Percentiles rank a stretch among this genome's conserved stretches.
phyloP scores from a whole-genome alignment of 257 asterid genomes.

The Solanum chilense region DNA sequence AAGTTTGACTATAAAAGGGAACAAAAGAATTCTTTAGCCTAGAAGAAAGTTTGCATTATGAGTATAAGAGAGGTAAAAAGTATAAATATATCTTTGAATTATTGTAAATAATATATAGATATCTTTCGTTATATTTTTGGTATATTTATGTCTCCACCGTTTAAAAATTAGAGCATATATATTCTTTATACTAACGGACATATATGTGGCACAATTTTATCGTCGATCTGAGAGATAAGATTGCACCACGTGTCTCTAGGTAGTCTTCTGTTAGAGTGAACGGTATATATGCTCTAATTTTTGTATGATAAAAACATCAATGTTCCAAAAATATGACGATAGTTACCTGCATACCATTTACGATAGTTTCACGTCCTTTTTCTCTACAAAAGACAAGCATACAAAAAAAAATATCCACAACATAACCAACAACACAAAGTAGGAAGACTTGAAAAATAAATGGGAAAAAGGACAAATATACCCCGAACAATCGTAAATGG shows the following conservation, averaged over 20 bases:
- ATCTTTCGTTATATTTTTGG: accelerated
- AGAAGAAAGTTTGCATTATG: not conserved
- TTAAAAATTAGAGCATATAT: no score
- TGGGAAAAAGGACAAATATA: no score
- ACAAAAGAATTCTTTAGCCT: not conserved
- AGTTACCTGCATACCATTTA: accelerated
- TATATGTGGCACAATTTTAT: no score
- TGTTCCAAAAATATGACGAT: accelerated
- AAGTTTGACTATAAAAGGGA: not conserved
- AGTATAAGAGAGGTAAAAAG: not conserved
- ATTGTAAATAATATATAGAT: no score
- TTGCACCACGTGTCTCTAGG: no score
- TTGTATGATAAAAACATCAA: accelerated
- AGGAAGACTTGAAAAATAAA: not conserved
- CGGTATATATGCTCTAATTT: no score
- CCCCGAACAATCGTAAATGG: no score
- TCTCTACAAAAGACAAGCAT: not conserved
- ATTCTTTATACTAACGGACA: no score
- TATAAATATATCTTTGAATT: accelerated
- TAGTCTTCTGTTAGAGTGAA: no score
- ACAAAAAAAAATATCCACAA: not conserved
- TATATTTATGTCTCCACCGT: accelerated
- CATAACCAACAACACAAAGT: not conserved
- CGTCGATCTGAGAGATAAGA: accelerated
- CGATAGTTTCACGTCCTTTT: not conserved